Base-by-base conservation (phyloP, 2,329 filamentous ascomycete species). In the Exophiala aquamarina region DNA sequence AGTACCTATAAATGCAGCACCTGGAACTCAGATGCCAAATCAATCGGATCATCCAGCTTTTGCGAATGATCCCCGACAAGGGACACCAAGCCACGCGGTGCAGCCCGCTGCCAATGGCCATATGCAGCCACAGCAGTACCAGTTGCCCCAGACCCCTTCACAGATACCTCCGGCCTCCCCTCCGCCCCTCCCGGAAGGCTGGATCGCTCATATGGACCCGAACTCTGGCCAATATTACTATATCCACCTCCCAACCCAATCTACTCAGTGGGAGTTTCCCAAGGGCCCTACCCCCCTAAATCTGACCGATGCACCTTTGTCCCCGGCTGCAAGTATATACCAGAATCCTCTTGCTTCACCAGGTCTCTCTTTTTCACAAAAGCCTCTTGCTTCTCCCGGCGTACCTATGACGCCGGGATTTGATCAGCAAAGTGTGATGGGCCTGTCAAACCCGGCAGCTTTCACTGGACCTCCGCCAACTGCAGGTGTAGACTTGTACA, bases 151-250 rank as follows among this genome's bases (percentile, higher is more conserved):
- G 13, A 47, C 49, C 2, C 65, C 72, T 34, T 55, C 69, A 53
- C 61, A 73, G 57, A 37, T 81, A 18, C 80, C 85, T 1, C 89
- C 89, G 21, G 82, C 86, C 19, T 95, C 90, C 13, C 93, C 93
- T 23, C 93, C 93, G 17, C 93, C 92, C 2, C 77, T 98, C 13
- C 93, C 93, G 4, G 93, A 98, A 70, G 93, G 93, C 26, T 98
- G 93, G 93, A 97, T 98, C 62, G 89, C 93, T 15, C 93, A 97
- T 66, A 77, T 97, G 3, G 93, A 98, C 65, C 87, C 89, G 57
- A 95, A 87, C 63, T 97, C 92, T 2, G 93, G 93, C 1, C 92
- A 97, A 64, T 98, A 97, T 69, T 98, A 98, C 68, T 98, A 98
- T 63, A 98, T 98, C 50, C 93, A 98, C 66, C 77, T 98, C 21